These are phyloP conservation scores for Solanum pimpinellifolium DNA, from an alignment of 257 asterid genomes.

Conservation along the genomic window DNA sequence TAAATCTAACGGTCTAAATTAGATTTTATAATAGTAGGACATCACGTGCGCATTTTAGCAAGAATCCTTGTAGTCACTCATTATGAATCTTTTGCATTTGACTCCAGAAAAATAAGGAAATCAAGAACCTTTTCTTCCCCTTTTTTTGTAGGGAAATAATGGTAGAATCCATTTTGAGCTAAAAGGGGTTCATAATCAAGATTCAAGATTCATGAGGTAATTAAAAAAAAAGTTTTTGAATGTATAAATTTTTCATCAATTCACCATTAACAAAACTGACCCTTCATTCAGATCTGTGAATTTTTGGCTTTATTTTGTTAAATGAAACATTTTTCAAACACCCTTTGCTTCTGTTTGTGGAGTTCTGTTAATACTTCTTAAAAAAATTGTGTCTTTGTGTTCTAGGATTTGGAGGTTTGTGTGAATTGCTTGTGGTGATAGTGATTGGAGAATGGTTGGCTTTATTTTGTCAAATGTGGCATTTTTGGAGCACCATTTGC, in stretches of 20 bases:
- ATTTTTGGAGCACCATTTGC: neutral
- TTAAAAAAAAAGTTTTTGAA: neutral
- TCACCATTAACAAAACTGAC: neutral
- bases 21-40: neutral
- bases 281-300: constrained; percentile 4
- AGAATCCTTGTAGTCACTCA: neutral
- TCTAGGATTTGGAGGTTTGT: neutral
- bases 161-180: neutral
- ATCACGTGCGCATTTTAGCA: neutral
- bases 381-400: neutral
- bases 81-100: neutral
- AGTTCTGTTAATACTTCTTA: neutral
- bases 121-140: neutral
- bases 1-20: neutral
- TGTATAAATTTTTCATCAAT: neutral
- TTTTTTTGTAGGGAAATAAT: neutral
- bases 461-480: neutral
- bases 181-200: neutral
- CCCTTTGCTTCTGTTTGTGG: constrained; percentile 1
- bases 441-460: neutral
- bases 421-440: neutral
- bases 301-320: neutral
- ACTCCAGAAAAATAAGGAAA: neutral
- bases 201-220: neutral
- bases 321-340: neutral